Percentiles rank a stretch among this genome's conserved stretches.
These are phyloP conservation scores for Solanum pinnatisectum DNA, from an alignment of 257 asterid genomes.

Conservation along the genomic window DNA sequence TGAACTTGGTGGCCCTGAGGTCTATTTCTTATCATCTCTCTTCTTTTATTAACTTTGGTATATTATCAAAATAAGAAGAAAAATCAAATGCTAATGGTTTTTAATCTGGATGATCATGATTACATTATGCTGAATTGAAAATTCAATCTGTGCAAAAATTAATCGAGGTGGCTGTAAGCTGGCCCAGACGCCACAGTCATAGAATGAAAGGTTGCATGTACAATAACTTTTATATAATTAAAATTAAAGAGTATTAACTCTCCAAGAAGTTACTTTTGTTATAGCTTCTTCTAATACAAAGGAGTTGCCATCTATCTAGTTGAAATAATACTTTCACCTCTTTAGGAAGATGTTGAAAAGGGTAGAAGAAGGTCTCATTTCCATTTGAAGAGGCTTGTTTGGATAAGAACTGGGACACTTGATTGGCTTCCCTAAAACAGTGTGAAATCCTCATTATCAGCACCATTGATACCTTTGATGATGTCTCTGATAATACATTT, in stretches of 20 bases:
- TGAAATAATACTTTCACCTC: not conserved
- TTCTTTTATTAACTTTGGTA: not conserved
- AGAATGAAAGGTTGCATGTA: not conserved
- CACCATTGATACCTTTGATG: not conserved
- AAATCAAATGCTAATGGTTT: not conserved
- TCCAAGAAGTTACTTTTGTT: not conserved
- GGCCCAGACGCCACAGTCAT: no score
- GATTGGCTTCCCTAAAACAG: not conserved
- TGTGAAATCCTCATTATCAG: not conserved
- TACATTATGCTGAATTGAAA: not conserved
- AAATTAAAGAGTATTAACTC: not conserved
- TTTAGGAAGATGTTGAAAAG: not conserved
- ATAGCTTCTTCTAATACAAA: not conserved
- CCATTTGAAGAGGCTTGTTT: not conserved
- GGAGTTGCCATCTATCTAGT: not conserved
- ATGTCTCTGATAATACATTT: not conserved
- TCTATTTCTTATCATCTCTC: not conserved
- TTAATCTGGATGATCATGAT: not conserved
- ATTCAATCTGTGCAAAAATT: no score
- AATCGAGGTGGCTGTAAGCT: no score
- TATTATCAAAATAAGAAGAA: no score
- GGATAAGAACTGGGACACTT: not conserved
- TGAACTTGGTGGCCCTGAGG: conserved; percentile 73
- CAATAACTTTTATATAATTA: not conserved
- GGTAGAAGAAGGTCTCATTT: not conserved